Conservation (phyloP, 2,329 filamentous ascomycete species). For the Fusarium dimerum region DNA sequence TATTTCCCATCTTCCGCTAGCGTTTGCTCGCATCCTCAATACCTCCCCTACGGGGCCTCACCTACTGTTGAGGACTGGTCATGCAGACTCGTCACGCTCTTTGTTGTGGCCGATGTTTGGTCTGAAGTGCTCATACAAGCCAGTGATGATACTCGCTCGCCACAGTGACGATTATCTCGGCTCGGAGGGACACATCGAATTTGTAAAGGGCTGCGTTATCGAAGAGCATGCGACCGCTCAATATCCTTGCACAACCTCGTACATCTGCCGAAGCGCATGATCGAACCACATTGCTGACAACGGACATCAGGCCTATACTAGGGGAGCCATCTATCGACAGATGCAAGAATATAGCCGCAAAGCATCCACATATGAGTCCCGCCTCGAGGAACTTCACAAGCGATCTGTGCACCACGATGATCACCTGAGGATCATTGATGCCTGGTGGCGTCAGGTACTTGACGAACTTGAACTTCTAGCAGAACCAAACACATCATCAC, state of each 20-base stretch:
- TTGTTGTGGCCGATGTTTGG: conserved; percentile 31
- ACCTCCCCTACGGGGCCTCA: conserved; percentile 8
- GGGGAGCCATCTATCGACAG: conserved; percentile 94
- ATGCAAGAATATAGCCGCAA: conserved; percentile 98
- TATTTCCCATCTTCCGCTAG: conserved; percentile 27
- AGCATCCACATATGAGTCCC: conserved; percentile 76
- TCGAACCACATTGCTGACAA: conserved; percentile 27
- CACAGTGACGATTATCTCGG: conserved; percentile 33
- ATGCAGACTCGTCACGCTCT: conserved; percentile 27
- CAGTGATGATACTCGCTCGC: conserved; percentile 38
- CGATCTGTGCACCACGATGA: conserved; percentile 84
- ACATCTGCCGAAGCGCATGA: conserved; percentile 23
- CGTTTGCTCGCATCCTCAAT: conserved; percentile 12
- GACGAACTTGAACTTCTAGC: conserved; percentile 65
- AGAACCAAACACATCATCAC: conserved; percentile 41
- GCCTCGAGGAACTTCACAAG: conserved; percentile 78
- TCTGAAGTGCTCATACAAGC: conserved; percentile 38
- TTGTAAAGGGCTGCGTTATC: not conserved
- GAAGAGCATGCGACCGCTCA: conserved; percentile 14
- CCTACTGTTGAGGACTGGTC: conserved; percentile 11
- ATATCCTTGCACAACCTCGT: conserved; percentile 13
- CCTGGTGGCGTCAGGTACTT: conserved; percentile 85
- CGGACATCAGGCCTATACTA: conserved; percentile 48
- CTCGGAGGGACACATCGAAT: conserved; percentile 13
- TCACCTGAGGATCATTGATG: conserved; percentile 85